These are phyloP conservation scores for Pythium phragmiticola DNA, from an alignment of 352 stramenopile genomes.

Conservation along the genomic window DNA sequence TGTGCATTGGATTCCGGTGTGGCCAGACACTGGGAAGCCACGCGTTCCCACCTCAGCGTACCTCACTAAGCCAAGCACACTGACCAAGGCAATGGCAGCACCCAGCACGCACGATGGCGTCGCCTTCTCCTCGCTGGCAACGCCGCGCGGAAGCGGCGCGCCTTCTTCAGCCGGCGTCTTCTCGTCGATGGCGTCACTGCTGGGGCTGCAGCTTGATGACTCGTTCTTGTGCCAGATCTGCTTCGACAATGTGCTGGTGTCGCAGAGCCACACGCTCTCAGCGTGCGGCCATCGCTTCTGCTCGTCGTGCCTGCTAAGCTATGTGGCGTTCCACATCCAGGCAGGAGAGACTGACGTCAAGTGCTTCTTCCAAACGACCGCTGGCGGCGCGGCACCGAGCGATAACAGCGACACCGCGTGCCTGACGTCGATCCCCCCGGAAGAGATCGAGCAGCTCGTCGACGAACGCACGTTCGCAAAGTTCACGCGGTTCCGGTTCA, in stretches of 20 bases:
- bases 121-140: constrained; percentile 1
- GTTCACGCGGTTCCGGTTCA: constrained; percentile 86
- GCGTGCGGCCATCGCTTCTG: constrained; percentile 67
- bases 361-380: constrained; percentile 60
- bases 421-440: constrained; percentile 33
- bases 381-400: neutral
- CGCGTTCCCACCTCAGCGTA: too few species aligned
- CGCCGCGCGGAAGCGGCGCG: constrained; percentile 3
- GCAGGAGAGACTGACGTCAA: constrained; percentile 51
- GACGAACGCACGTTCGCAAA: constrained; percentile 52
- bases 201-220: constrained; percentile 63
- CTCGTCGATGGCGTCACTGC: constrained; percentile 46
- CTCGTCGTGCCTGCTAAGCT: constrained; percentile 53
- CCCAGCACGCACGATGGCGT: neutral
- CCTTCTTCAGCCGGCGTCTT: constrained; percentile 14
- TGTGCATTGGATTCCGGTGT: neutral
- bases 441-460: constrained; percentile 49
- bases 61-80: neutral
- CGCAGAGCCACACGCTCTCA: constrained; percentile 34
- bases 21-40: neutral
- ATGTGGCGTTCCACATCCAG: constrained; percentile 63
- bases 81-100: neutral
- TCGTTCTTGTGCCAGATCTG: constrained; percentile 79
- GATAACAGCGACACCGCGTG: constrained; percentile 32
- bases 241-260: constrained; percentile 47